Percentiles rank a stretch among this genome's conserved stretches.
These are phyloP conservation scores for Microbotryum violaceum DNA, from an alignment of 1,284 basidiomycete genomes.

Conservation along the genomic window DNA sequence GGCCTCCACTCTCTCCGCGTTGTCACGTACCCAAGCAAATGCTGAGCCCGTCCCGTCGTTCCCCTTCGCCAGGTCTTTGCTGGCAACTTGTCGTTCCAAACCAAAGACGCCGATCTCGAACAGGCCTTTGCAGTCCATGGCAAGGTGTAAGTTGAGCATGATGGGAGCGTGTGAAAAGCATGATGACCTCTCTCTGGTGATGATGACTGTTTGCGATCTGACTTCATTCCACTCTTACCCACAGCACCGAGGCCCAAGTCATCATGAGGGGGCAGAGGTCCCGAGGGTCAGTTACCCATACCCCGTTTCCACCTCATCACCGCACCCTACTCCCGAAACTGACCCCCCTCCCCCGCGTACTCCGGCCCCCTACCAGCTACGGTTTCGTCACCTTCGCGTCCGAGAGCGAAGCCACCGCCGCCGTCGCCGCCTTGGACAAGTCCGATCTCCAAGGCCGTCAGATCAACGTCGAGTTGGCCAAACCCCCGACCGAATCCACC, in stretches of 20 bases:
- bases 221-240: too few relatives aligned
- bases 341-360: neutral
- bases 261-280: constrained; percentile 71
- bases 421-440: constrained; percentile 76
- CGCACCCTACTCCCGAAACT: neutral
- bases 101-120: constrained; percentile 21
- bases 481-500: constrained; percentile 63
- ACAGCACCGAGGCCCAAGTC: constrained; percentile 64
- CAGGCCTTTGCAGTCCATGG: constrained; percentile 25
- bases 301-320: neutral
- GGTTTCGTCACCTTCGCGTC: constrained; percentile 79
- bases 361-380: constrained; percentile 39
- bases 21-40: neutral
- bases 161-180: neutral
- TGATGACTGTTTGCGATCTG: neutral
- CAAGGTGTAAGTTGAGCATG: constrained; percentile 12
- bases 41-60: constrained; percentile 2
- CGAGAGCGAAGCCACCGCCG: constrained; percentile 72
- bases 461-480: constrained; percentile 81
- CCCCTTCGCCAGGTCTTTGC: constrained; percentile 24
- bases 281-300: constrained; percentile 53
- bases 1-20: neutral
- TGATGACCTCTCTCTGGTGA: neutral
- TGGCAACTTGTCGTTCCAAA: constrained; percentile 31
- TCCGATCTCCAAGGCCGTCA: constrained; percentile 77